Percentiles rank a stretch among this genome's conserved stretches.
Evolutionary conservation across 129 eudicot species (phyloP).

Genomic region (Chrysanthemum makinoi): DNA sequence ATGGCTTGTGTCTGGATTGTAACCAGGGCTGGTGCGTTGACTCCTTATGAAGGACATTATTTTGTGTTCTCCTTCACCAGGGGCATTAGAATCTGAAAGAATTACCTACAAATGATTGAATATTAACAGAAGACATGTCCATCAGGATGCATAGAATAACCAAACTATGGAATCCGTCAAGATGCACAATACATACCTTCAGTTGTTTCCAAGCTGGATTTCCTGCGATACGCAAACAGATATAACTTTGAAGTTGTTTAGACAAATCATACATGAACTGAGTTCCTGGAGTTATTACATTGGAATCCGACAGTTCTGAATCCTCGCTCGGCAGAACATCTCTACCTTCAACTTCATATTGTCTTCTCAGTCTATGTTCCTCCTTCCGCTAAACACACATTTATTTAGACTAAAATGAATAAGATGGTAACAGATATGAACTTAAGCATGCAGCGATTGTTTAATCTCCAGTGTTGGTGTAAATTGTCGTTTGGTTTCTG

Average conservation of each 20-base stretch:
- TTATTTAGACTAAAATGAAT: neutral
- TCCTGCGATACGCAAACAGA: conserved; percentile 27
- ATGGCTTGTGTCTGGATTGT: conserved; percentile 51
- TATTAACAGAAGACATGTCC: neutral
- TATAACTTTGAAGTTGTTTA: conserved; percentile 34
- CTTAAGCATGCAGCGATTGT: too few relatives aligned
- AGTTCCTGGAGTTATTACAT: conserved; percentile 59
- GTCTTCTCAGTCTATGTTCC: conserved; percentile 38
- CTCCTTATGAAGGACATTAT: conserved; percentile 52
- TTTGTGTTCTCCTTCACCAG: conserved; percentile 78
- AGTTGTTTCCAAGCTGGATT: conserved; percentile 42
- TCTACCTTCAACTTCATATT: conserved; percentile 40
- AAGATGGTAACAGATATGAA: too few relatives aligned
- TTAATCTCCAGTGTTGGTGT: too few relatives aligned
- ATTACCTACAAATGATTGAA: conserved; percentile 38
- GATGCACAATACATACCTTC: conserved; percentile 31
- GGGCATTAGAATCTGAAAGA: conserved; percentile 49
- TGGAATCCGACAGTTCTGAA: conserved; percentile 43
- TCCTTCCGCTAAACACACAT: conserved; percentile 35
- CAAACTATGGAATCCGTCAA: neutral
- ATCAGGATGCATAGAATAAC: neutral
- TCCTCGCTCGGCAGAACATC: conserved; percentile 34
- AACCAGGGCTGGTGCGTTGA: conserved; percentile 40
- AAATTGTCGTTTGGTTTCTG: too few relatives aligned
- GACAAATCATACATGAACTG: conserved; percentile 51